A percentile compares a stretch with the other conserved stretches of the same genome.
These are phyloP conservation scores for Scheffersomyces ergatensis DNA, from an alignment of 805 yeast species.

Conservation along the genomic window DNA sequence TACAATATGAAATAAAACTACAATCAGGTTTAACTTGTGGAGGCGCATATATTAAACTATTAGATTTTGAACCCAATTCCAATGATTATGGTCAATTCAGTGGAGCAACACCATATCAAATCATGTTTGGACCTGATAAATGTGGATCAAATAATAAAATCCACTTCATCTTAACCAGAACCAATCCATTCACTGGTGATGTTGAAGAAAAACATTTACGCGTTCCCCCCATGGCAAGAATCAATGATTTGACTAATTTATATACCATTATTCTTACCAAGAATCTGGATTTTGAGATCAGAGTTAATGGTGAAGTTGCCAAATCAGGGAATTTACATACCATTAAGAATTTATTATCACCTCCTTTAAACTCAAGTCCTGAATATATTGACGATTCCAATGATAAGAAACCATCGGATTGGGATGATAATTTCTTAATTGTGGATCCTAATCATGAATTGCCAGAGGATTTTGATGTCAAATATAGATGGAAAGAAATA, in stretches of 20 bases:
- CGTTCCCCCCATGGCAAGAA: constrained; percentile 65
- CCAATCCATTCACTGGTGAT: constrained; percentile 51
- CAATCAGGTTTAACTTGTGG: constrained; percentile 82
- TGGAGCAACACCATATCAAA: constrained; percentile 69
- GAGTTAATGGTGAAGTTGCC: constrained; percentile 76
- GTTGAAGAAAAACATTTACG: constrained; percentile 68
- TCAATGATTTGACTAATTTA: constrained; percentile 56
- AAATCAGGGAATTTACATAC: constrained; percentile 67
- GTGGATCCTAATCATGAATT: constrained; percentile 68
- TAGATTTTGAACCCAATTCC: constrained; percentile 42
- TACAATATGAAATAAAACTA: constrained; percentile 86
- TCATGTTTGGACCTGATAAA: constrained; percentile 94
- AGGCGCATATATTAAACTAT: constrained; percentile 82
- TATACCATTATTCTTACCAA: constrained; percentile 75
- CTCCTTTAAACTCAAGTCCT: constrained; percentile 65
- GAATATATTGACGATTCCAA: constrained; percentile 51
- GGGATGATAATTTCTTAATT: constrained; percentile 72
- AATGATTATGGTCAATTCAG: constrained; percentile 49
- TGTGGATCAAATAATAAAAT: constrained; percentile 82
- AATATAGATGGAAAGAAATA: constrained; percentile 54
- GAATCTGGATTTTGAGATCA: constrained; percentile 69
- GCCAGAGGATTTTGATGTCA: constrained; percentile 86
- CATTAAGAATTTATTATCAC: constrained; percentile 51
- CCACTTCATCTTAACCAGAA: constrained; percentile 68
- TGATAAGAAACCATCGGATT: constrained; percentile 70